Evolutionary conservation across 768 basidiomycete genomes (phyloP), one percentile per base, ranked within the genome.

Genomic region (Trametes punicea): DNA sequence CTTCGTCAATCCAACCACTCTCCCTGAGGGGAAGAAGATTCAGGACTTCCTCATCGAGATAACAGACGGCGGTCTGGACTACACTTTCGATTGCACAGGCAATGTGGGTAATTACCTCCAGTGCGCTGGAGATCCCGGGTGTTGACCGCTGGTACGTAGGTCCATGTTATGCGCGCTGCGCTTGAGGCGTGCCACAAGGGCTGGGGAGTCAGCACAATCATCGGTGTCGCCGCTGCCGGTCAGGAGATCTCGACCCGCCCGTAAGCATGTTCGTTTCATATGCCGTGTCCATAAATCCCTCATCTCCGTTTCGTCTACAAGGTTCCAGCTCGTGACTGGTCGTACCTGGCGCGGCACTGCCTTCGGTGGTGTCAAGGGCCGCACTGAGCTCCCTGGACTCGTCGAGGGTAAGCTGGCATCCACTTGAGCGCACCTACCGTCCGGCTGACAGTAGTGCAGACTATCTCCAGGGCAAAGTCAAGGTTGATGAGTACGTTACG

Each of bases 111-210:
- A 1, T 13, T 45, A 3, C 16, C 42, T 30, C 20, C 5, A 8
- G 18, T 23, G 2, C 25, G 11, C 4, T 38, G 1, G 30, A n/a
- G 3, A 38, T 27, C 2, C 6, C 18, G 30, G n/a, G 46, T 25
- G 6, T 25, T 57, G 20, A 47, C 21, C 30, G 21, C n/a, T 45
- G 11, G 44, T 1, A 2, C 18, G 8, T 53, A 89, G 88, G 89
- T 93, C 9, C 76, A 93, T 26, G 93, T 96, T 60, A 98, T 97
- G 95, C 84, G 95, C 58, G 77, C 87, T 46, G 97, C 97, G 23
- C 82, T 99, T 44, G 97, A 99, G 74, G 90, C 94, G n/a, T 98
- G 94, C 72, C 97, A 99, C 74, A 98, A 98, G 70, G 97, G 97
- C 13, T 99, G 97, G 97, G 97, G 97, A 64, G 87, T 98, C 39